Conservation (phyloP, 352 stramenopile species). For the Phytophthora hibernalis region DNA sequence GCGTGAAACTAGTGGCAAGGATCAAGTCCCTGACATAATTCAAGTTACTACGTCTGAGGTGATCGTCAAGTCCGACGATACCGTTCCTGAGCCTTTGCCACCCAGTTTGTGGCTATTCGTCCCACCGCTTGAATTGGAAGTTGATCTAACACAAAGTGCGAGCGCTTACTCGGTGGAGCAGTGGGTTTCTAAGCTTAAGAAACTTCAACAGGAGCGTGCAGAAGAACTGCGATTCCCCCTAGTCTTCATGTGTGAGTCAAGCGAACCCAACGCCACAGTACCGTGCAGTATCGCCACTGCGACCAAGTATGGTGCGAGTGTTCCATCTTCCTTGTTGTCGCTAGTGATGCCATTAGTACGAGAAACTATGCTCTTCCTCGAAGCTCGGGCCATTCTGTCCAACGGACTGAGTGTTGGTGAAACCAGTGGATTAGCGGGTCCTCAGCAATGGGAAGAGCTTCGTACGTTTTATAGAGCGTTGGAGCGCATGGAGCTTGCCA, state of each 20-base stretch:
- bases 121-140: conserved; percentile 47
- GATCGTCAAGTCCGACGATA: not conserved
- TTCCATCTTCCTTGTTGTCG: conserved; percentile 58
- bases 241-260: conserved; percentile 70
- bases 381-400: conserved; percentile 56
- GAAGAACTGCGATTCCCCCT: conserved; percentile 61
- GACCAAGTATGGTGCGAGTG: conserved; percentile 34
- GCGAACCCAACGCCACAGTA: conserved; percentile 25
- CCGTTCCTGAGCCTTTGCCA: conserved; percentile 37
- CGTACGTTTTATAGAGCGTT: conserved; percentile 66
- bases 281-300: conserved; percentile 30
- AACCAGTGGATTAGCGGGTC: conserved; percentile 44
- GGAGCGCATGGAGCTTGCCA: conserved; percentile 58
- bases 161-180: conserved; percentile 50
- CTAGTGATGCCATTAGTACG: conserved; percentile 68
- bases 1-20: conserved; percentile 28
- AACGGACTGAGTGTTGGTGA: conserved; percentile 42
- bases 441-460: conserved; percentile 59
- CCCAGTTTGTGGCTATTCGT: conserved; percentile 76
- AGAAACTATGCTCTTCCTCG: conserved; percentile 69
- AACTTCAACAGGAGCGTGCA: conserved; percentile 41
- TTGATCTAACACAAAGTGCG: conserved; percentile 27
- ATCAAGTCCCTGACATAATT: conserved; percentile 6
- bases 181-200: conserved; percentile 53
- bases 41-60: conserved; percentile 1